Base-by-base conservation (phyloP, 2,329 filamentous ascomycete species). In the Curvularia spicifera region DNA sequence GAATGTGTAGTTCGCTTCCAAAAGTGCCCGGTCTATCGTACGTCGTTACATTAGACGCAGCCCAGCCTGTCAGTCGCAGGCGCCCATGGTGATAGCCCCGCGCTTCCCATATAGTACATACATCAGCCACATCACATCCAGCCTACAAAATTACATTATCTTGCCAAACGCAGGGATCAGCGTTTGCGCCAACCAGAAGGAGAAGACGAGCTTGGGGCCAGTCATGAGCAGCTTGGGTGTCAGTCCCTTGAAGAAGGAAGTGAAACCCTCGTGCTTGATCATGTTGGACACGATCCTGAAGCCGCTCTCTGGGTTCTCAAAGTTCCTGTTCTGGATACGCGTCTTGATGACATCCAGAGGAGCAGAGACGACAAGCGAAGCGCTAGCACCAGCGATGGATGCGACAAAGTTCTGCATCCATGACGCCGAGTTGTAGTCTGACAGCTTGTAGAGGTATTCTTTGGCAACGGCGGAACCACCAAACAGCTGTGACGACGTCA, bases 181-280 rank as follows among this genome's bases (percentile, higher is more conserved):
- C 29, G 95, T 98, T 84, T 99, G 95, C 57, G 95, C 95, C 75
- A 99, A 87, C 95, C 95, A 99, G 88, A 99, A 99, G 61, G 93
- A 97, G 84, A 99, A 99, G 63, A 98, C 95, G 60, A 99, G 86
- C 86, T 99, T 99, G 64, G 95, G 95, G 24, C 95, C 96, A 15
- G 95, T 99, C 95, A 99, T 99, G 73, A 99, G 85, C 65, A 99
- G 87, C 89, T 99, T 99, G 63, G 95, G 95, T 49, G 93, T 90
- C 65, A 99, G 81, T 43, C 95, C 95, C 87, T 99, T 99, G 87
- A 99, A 99, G 86, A 99, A 98, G 72, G 90, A 89, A 15, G 84
- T 82, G 57, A 89, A 76, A 22, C 94, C 95, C 80, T 99, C 95
- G 70, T 97, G 87, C 83, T 89, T 91, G 65, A 91, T 86, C 95